Base-by-base conservation (phyloP, 805 yeast species). In the Kluyveromyces starmeri region DNA sequence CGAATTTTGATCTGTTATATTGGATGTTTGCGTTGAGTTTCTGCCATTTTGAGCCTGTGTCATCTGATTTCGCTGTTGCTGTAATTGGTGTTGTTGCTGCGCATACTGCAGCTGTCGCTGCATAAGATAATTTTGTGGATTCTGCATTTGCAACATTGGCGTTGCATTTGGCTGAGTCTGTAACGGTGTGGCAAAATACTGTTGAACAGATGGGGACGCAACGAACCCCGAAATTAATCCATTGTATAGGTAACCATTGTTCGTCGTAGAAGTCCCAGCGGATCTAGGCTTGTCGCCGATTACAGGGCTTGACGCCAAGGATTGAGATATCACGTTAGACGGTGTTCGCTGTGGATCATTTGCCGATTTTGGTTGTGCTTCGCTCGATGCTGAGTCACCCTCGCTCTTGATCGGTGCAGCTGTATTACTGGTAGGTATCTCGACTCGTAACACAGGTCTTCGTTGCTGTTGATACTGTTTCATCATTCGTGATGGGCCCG, bases 401-500 rank as follows among this genome's bases (percentile, higher is more conserved):
- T 44, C 53, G 25, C 51, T 50, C 31, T 41, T 47, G 17, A 55
- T 47, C 36, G 62, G 61, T 24, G 32, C 38, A 45, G 28, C 41
- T 33, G 35, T 60, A 25, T 51, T 47, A 47, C 67, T 73, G 4
- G 60, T 61, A 1, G 85, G 85, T n/a, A 78, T 78, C 44, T 75
- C 75, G 8, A 78, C 78, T 37, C 83, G 56, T 28, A 78, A 56
- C 1, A 77, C 67, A 1, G 85, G 85, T 39, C 85, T 56, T 32
- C 59, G 41, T 8, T 46, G 25, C 3, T 21, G 26, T 5, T 45
- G 46, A 2, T 21, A 19, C 5, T 44, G 45, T 43, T 42, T 23
- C 17, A 23, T 28, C 18, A 23, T 27, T 44, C 37, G 37, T n/a
- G n/a, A n/a, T n/a, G n/a, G n/a, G n/a, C n/a, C n/a, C n/a, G n/a